phyloP scores from a whole-genome alignment of 108 stramenopile species.

The Fragilaria radians region DNA sequence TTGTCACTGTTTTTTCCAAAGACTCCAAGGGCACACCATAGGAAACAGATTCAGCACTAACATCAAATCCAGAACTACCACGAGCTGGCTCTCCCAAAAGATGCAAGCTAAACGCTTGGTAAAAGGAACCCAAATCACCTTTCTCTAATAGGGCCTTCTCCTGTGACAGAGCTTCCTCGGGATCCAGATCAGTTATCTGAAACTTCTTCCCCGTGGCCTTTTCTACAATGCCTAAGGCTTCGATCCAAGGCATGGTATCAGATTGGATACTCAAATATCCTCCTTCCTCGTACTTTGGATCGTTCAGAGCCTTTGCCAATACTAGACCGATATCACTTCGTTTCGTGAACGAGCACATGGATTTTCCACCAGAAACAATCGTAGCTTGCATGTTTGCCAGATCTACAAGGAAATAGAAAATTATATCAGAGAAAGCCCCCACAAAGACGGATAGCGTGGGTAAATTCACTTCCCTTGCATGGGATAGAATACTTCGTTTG shows the following conservation, averaged over 20 bases:
- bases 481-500: slow-evolving; percentile 12
- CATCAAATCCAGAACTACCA: slow-evolving; percentile 11
- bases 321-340: slow-evolving; percentile 20
- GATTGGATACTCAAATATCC: slow-evolving; percentile 10
- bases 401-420: slow-evolving; percentile 14
- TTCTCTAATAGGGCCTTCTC: slow-evolving; percentile 16
- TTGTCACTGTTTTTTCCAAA: slow-evolving; percentile 7
- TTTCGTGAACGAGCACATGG: slow-evolving; percentile 7
- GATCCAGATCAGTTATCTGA: slow-evolving; percentile 3
- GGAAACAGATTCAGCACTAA: slow-evolving; percentile 1
- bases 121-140: slow-evolving; percentile 13
- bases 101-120: slow-evolving; percentile 14
- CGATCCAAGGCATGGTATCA: slow-evolving; percentile 11
- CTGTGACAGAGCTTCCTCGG: slow-evolving; percentile 6
- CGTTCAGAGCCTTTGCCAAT: slow-evolving; percentile 17
- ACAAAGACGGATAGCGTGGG: slow-evolving; percentile 18
- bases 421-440: slow-evolving; percentile 13
- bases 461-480: slow-evolving; percentile 8
- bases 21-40: slow-evolving; percentile 11
- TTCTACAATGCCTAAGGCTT: slow-evolving; percentile 5
- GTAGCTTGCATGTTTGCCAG: slow-evolving; percentile 5
- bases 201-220: slow-evolving; percentile 10
- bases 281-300: slow-evolving; percentile 11
- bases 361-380: slow-evolving; percentile 4
- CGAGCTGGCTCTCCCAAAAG: slow-evolving; percentile 21